Conservation (phyloP, 2,329 filamentous ascomycete species). For the Phialocephala subalpina region DNA sequence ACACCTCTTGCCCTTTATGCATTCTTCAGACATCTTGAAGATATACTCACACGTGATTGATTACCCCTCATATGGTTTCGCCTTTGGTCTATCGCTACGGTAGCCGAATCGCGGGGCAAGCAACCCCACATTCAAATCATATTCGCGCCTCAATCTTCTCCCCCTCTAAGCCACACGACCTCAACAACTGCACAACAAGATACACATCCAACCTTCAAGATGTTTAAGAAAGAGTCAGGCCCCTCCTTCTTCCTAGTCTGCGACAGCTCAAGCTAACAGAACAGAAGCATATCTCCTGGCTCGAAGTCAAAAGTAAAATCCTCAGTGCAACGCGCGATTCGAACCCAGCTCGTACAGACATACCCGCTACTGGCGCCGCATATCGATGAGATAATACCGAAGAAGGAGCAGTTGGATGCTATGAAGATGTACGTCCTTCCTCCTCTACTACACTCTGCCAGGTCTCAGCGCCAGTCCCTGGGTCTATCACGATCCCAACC, state of each 20-base stretch:
- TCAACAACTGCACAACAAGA: slow-evolving; percentile 16
- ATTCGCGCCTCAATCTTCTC: neutral
- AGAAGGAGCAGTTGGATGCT: slow-evolving; percentile 89
- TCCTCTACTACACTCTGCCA: neutral
- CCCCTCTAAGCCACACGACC: slow-evolving; percentile 12
- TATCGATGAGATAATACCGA: slow-evolving; percentile 94
- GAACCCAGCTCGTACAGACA: slow-evolving; percentile 80
- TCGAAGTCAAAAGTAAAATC: slow-evolving; percentile 98
- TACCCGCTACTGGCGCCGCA: slow-evolving; percentile 87
- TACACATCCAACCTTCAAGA: slow-evolving; percentile 50
- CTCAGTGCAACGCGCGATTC: slow-evolving; percentile 87
- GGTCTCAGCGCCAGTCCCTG: neutral
- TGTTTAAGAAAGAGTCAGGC: slow-evolving; percentile 93
- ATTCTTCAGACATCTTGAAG: neutral
- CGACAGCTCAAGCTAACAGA: slow-evolving; percentile 25
- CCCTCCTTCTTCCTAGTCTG: neutral
- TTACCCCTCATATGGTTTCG: slow-evolving; percentile 21
- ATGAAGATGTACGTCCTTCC: slow-evolving; percentile 76
- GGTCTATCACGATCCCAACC: neutral
- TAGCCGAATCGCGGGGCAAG: slow-evolving; percentile 36
- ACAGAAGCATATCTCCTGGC: slow-evolving; percentile 72
- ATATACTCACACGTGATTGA: slow-evolving; percentile 10
- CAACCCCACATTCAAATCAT: slow-evolving; percentile 22
- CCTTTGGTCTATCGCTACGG: slow-evolving; percentile 17
- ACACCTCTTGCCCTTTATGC: too few relatives aligned